Base-by-base conservation (phyloP, 1,284 basidiomycete genomes). In the Leccinum griseonigrum region DNA sequence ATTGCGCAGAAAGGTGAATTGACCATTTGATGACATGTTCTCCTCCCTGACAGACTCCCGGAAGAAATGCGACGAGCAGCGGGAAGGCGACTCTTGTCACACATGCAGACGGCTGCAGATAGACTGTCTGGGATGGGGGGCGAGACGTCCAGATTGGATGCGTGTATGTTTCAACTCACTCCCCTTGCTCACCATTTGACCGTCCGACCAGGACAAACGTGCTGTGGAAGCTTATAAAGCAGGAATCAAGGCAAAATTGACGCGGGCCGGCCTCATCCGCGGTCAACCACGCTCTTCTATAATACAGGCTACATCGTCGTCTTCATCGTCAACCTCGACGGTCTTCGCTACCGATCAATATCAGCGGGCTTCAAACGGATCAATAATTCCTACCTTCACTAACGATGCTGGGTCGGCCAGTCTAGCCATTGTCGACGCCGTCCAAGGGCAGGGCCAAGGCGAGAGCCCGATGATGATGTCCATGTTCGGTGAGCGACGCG, bases 51-150 rank as follows among this genome's bases (percentile, higher is more conserved):
- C 64, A 5, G 31, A 16, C 31, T 5, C 22, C 28, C 53, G 1
- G 14, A 71, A 92, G 90, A 91, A 91, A 88, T 92, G 91, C 74
- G 91, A 92, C 74, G 90, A 92, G 70, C 85, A 89, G 68, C 84
- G 87, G 66, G 86, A 90, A 71, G 86, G 84, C 64, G 84, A 88
- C 71, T 87, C 90, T 3, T 92, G 90, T 75, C 82, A 85, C 68
- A 92, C 90, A 0, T 92, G 90, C 71, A 82, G 83, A 65, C 87
- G 90, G 48, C 79, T 92, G 26, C 85, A 84, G 59, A 88, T 92
- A 69, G 81, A 88, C 54, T 92, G 90, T 74, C 79, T 92, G 4
- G 91, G 90, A 18, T 92, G 90, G 90, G 91, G 90, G 6, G 78
- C 85, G 14, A 88, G 83, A 70, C 83, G 90, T 58, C 91, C 90